Base-by-base conservation (phyloP, 192 early-diverging fungal species). In the Jimgerdemannia lactiflua region DNA sequence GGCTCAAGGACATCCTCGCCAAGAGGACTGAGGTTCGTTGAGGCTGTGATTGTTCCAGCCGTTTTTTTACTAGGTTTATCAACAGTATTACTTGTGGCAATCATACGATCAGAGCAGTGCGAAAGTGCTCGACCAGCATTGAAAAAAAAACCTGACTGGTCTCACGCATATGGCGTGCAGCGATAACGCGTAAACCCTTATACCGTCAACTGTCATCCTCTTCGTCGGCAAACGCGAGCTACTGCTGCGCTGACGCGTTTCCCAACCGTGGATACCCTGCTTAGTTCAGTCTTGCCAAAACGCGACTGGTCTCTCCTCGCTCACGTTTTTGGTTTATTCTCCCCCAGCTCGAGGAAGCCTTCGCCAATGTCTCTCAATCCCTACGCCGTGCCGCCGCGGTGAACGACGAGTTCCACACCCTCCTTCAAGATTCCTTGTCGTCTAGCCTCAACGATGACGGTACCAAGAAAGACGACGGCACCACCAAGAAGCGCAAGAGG, bases 401-500 rank as follows among this genome's bases (percentile, higher is more conserved):
- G 9, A 39, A 41, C 67, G 67, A 68, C 19, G 29, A 68, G 40
- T 68, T 68, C 67, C 7, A 9, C 67, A 18, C 19, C 29, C 29
- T 39, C 6, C 67, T 68, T 9, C 19, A 68, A 9, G 67, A 8
- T 18, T 39, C 67, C 9, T 18, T 59, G 49, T 59, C 49, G 49
- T 14, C 49, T 10, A 59, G 8, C 14, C 49, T 59, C 49, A 14
- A 14, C 49, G 49, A 59, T 14, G 49, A 59, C 49, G 49, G 49
- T 59, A 59, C 67, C 40, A 41, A 20, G 67, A 41, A 68, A 18
- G 29, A 68, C 6, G 67, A 68, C 9, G 80, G 77, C 69, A 81
- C 84, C 69, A 81, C 84, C 42, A 85, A 84, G 82, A 84, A 84
- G 78, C 65, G 71, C 70, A 77, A 83, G 80, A 83, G 80, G 71